phyloP scores from a whole-genome alignment of 495 filamentous ascomycete genomes.

The Terfezia claveryi region DNA sequence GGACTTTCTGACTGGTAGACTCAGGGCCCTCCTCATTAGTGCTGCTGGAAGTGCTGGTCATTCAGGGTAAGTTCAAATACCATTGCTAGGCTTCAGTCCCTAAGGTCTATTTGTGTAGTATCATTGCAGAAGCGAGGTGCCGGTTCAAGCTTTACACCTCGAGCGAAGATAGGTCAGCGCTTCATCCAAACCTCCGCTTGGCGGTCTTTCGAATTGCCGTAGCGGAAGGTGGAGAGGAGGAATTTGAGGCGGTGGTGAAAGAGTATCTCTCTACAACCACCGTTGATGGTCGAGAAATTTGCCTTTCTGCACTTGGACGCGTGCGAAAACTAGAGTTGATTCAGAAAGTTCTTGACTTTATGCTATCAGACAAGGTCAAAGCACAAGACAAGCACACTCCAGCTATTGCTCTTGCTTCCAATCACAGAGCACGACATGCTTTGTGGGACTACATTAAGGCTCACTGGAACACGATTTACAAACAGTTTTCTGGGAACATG shows the following conservation, averaged over 20 bases:
- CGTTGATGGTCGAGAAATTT: slow-evolving; percentile 76
- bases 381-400: slow-evolving; percentile 72
- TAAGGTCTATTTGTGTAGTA: slow-evolving; percentile 22
- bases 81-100: background rate
- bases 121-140: slow-evolving; percentile 43
- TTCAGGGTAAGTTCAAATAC: slow-evolving; percentile 31
- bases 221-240: slow-evolving; percentile 37
- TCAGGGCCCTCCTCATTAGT: slow-evolving; percentile 56
- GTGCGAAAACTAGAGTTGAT: slow-evolving; percentile 46
- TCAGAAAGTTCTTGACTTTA: slow-evolving; percentile 47
- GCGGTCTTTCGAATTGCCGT: slow-evolving; percentile 65
- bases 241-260: slow-evolving; percentile 53
- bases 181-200: slow-evolving; percentile 59
- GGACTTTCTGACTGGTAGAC: slow-evolving; percentile 56
- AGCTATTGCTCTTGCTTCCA: slow-evolving; percentile 44
- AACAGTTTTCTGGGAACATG: slow-evolving; percentile 52
- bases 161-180: slow-evolving; percentile 38
- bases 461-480: slow-evolving; percentile 48
- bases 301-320: slow-evolving; percentile 52
- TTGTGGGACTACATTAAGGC: slow-evolving; percentile 69
- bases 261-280: slow-evolving; percentile 63
- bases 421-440: slow-evolving; percentile 41
- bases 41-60: slow-evolving; percentile 56
- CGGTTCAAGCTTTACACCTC: slow-evolving; percentile 55
- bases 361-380: slow-evolving; percentile 55